Percentiles rank a stretch among this genome's conserved stretches.
These are phyloP conservation scores for Proteromonas lacertae DNA, from an alignment of 352 stramenopile species.

Conservation along the genomic window DNA sequence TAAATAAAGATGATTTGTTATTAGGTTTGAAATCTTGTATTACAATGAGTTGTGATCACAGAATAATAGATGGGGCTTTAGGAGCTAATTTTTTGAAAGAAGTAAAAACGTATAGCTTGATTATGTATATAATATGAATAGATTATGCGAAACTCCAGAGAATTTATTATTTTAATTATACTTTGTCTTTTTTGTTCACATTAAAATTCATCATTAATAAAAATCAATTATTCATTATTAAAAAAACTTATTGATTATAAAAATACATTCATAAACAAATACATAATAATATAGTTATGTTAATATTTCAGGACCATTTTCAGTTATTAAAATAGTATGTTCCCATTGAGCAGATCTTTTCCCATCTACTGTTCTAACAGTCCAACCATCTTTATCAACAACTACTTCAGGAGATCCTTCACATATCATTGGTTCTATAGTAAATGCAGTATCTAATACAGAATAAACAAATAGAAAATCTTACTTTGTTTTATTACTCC, in stretches of 20 bases:
- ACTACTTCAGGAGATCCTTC: constrained; percentile 33
- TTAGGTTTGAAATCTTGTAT: constrained; percentile 44
- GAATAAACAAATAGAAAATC: no score
- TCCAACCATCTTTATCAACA: constrained; percentile 93
- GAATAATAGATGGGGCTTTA: constrained; percentile 72
- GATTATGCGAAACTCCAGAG: no score
- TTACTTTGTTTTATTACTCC: constrained; percentile 80
- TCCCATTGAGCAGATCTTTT: constrained; percentile 73
- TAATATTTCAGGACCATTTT: constrained; percentile 78
- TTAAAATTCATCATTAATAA: no score
- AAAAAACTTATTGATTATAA: no score
- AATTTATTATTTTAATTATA: no score
- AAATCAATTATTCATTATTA: no score
- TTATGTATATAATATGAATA: no score
- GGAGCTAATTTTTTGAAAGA: constrained; percentile 59
- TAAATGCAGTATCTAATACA: constrained; percentile 91
- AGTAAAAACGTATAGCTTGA: constrained; percentile 53
- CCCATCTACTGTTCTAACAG: constrained; percentile 68
- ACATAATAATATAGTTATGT: no score
- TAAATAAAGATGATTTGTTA: constrained; percentile 3
- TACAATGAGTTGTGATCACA: constrained; percentile 75
- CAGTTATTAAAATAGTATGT: constrained; percentile 91
- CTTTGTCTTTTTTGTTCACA: no score
- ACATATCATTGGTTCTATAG: constrained; percentile 98
- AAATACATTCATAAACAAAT: no score